Evolutionary conservation across 2,329 filamentous ascomycete species (phyloP), one percentile per base, ranked within the genome.

Genomic region (Beauveria pseudobassiana): DNA sequence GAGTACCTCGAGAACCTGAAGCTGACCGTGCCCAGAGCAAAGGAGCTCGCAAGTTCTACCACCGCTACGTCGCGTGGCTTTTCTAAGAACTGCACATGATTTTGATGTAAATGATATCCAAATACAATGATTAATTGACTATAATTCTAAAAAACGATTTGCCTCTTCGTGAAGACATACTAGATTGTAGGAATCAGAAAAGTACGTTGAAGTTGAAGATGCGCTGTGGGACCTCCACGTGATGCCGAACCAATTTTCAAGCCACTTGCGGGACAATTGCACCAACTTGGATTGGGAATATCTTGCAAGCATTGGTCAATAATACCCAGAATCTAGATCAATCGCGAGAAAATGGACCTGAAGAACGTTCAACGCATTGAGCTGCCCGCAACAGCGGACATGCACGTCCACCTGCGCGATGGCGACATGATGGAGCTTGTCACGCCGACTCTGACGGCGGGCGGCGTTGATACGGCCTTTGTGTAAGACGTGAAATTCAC

Each of bases 361-460:
- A 74, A 71, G 63, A 65, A 68, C 24, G 69, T 69, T 22, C 65
- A 77, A 42, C 67, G 70, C 40, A 64, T 82, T 49, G 80, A 85
- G 76, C 78, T 89, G 68, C 84, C 85, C 55, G 80, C 86, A 24
- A 78, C 85, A 64, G 86, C 86, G 58, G 87, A 89, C 73, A 84
- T 88, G 75, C 85, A 87, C 68, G 87, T 90, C 68, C 88, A 91
- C 73, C 77, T 91, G 67, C 84, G 88, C 34, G 84, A 90, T 72
- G 87, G 82, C 22, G 77, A 82, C 63, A 82, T 86, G 78, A 86
- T 87, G 81, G 77, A 85, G 63, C 69, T 80, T 40, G 81, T 83
- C 24, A 76, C 75, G 50, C 80, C 80, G 43, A 78, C 77, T 20
- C 73, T 83, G 64, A 79, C 81, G 58, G 72, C 79, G 63, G 87